Conservation (phyloP, 2,329 filamentous ascomycete species). For the Alternaria gansuensis region DNA sequence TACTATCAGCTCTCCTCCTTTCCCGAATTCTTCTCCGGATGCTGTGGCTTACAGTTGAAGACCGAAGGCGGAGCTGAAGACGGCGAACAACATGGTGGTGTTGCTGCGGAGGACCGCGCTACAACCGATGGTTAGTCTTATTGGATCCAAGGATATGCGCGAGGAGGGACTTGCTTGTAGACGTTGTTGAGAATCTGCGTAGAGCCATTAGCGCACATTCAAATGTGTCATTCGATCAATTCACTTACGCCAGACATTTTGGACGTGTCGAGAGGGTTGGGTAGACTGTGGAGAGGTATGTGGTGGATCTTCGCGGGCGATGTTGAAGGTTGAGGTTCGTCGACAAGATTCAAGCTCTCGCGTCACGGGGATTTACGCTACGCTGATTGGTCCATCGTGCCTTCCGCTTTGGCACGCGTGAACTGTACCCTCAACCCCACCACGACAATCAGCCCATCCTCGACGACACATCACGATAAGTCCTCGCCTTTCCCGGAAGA, state of each 20-base stretch:
- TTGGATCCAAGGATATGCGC: constrained; percentile 25
- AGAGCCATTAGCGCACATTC: constrained; percentile 37
- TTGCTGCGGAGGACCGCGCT: constrained; percentile 89
- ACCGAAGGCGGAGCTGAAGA: constrained; percentile 88
- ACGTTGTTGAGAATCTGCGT: constrained; percentile 63
- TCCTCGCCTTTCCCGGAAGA: not conserved
- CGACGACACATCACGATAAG: not conserved
- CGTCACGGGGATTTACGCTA: constrained; percentile 34
- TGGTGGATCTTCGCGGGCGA: constrained; percentile 38
- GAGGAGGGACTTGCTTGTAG: constrained; percentile 58
- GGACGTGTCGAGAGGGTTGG: constrained; percentile 39
- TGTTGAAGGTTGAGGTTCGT: constrained; percentile 33
- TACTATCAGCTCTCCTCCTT: constrained; percentile 33
- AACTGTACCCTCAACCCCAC: constrained; percentile 24
- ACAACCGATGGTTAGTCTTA: constrained; percentile 47
- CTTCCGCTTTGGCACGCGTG: constrained; percentile 18
- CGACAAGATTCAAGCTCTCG: constrained; percentile 35
- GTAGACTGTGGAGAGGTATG: constrained; percentile 35
- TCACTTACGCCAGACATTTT: constrained; percentile 69
- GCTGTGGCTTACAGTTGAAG: constrained; percentile 82
- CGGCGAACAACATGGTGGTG: constrained; percentile 82
- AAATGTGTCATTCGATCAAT: constrained; percentile 31
- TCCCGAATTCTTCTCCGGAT: constrained; percentile 5
- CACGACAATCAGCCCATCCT: constrained; percentile 5
- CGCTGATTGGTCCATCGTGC: constrained; percentile 41